These are phyloP conservation scores for Xylaria sp. DNA, from an alignment of 495 filamentous ascomycete species.

Conservation along the genomic window DNA sequence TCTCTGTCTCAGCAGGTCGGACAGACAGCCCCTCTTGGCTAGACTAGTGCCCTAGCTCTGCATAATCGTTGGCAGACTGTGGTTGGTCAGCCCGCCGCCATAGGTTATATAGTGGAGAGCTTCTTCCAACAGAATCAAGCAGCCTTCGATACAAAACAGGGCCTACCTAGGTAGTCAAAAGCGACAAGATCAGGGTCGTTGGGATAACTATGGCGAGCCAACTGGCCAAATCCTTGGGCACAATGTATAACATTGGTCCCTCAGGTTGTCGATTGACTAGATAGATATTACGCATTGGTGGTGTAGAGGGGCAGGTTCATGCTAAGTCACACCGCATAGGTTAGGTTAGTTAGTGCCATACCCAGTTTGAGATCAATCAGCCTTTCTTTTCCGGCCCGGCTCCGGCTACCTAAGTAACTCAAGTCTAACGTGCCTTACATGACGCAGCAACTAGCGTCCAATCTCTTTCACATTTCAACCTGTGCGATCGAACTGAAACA, in stretches of 20 bases:
- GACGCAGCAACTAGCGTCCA: neutral
- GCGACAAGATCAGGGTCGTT: neutral
- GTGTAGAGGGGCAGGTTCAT: too few species aligned
- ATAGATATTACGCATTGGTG: neutral
- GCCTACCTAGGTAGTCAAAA: neutral
- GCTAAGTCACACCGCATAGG: neutral
- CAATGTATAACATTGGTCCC: neutral
- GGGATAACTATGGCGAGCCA: neutral
- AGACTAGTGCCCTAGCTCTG: neutral
- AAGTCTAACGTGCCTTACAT: neutral
- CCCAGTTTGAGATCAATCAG: neutral
- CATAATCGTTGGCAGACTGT: constrained; percentile 20
- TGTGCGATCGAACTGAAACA: neutral
- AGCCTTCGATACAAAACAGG: constrained; percentile 1
- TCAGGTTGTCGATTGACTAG: neutral
- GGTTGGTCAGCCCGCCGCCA: neutral
- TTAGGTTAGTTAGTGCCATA: too few species aligned
- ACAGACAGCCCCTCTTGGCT: constrained; percentile 13
- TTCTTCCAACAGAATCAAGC: constrained; percentile 1
- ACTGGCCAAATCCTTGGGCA: neutral
- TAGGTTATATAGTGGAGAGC: neutral
- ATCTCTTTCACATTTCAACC: neutral
- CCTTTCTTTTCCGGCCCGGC: neutral
- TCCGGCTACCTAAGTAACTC: neutral
- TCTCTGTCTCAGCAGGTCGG: neutral